Base-by-base conservation (phyloP, 352 stramenopile genomes). In the Pythium grandisporangium region DNA sequence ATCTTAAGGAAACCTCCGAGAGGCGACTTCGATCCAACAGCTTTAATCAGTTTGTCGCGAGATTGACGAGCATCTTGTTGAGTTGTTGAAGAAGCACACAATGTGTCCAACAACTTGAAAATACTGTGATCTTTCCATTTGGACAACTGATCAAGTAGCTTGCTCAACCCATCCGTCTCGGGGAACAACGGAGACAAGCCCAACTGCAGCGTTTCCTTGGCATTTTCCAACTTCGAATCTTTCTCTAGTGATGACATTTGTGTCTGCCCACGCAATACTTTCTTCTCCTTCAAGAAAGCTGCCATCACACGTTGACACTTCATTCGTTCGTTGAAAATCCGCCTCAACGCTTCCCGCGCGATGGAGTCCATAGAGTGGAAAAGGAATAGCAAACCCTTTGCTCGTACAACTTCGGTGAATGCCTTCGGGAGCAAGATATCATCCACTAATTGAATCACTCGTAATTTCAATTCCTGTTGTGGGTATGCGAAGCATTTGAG, bases 401-500 rank as follows among this genome's bases (percentile, higher is more conserved):
- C 67, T 3, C 78, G 76, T 30, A 42, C 50, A 19, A 35, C 25
- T 16, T 88, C 81, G 1, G 58, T 55, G 3, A 75, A 55, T 16
- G 53, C 55, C 30, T 92, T 92, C 3, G 81, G 81, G 8, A 94
- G 55, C 11, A 94, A 47, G 36, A 92, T 85, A 36, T 94, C 81
- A 42, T 94, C 81, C 11, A 94, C 37, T 16, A 94, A 51, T 42
- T 92, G 81, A 7, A 92, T 66, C 11, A 90, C 78, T 19, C 81
- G 70, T 14, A 94, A 63, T 37, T 81, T 80, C 4, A 94, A 51
- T 32, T 94, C 81, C 65, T 92, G 65, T 24, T 91, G 65, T 4
- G 74, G 70, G 45, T 92, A 94, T 11, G 81, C 76, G 41, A 84
- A 94, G 37, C 76, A 92, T 45, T 94, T 92, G 30, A 92, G 51